Evolutionary conservation across 768 basidiomycete species (phyloP), one percentile per base, ranked within the genome.

Genomic region (Tylopilus sp.): DNA sequence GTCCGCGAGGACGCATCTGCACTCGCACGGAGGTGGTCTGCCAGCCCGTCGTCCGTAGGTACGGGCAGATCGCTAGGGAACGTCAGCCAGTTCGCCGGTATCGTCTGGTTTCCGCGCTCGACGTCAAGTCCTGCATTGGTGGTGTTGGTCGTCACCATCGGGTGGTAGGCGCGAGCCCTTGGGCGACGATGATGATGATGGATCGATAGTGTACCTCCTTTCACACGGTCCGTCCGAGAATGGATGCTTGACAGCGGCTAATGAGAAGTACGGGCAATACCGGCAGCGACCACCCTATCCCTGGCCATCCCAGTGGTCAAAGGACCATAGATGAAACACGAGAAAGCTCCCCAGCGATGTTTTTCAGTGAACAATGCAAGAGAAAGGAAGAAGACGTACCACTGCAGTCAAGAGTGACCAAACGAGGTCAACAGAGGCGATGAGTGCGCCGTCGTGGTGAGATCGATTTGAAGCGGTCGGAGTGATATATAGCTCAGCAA

Each of bases 301-400:
- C n/a, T n/a, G n/a, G n/a, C n/a, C n/a, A n/a, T n/a, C n/a, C n/a
- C n/a, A 91, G 51, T 78, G 76, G 64, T 91, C 89, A 62, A 86
- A 91, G 6, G 83, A 83, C 83, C 86, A 91, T 46, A 91, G 68
- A 61, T 91, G 88, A 63, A 79, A 85, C 2, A 90, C 15, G 6
- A 90, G 73, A 62, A 90, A 90, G 3, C 59, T 59, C 1, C 76
- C 79, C 6, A 87, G 69, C 47, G 35, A n/a, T 2, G n/a, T 18
- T 17, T 8, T 8, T 36, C n/a, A 36, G 35, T 18, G n/a, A 18
- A 35, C 1, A 7, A 7, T 28, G 9, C 6, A n/a, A 18, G 38
- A 17, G 1, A 7, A 7, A 21, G n/a, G 21, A 13, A 20, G 15
- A 7, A 3, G 4, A 15, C 11, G n/a, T 45, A 88, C 86, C 69